Conservation (phyloP, 2,329 filamentous ascomycete genomes). For the Neonectria neomacrospora region DNA sequence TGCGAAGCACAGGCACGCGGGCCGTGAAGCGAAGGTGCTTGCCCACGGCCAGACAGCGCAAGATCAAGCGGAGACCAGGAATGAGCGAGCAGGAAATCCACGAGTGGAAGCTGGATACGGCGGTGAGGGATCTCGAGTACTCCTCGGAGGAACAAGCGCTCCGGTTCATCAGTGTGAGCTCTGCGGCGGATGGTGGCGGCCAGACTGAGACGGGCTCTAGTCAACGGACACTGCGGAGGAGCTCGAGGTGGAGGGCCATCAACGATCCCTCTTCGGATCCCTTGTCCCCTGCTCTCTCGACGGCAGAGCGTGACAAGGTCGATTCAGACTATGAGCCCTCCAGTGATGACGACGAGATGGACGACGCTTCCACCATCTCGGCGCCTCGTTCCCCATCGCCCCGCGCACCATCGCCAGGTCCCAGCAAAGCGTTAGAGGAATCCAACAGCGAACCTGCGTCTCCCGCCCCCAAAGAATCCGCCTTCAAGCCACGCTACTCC, state of each 20-base stretch:
- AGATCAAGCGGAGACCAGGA: slow-evolving; percentile 3
- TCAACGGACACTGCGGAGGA: neutral
- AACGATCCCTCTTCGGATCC: neutral
- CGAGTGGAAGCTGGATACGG: neutral
- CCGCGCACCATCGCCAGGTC: neutral
- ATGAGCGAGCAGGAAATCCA: neutral
- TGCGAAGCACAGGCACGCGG: slow-evolving; percentile 32
- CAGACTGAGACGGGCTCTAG: neutral
- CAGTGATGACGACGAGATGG: neutral
- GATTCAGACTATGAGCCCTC: neutral
- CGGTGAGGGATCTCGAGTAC: neutral
- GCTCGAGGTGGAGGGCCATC: neutral
- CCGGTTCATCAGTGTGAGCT: neutral
- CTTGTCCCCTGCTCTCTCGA: neutral
- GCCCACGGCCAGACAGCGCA: neutral
- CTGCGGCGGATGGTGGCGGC: neutral
- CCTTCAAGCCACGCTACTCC: slow-evolving; percentile 34
- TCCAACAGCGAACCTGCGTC: neutral
- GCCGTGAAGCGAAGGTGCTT: slow-evolving; percentile 21
- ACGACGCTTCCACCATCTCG: neutral
- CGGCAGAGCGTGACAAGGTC: neutral
- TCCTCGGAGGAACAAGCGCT: neutral
- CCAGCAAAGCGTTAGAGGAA: neutral
- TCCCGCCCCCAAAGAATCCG: neutral
- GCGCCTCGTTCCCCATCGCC: neutral